A percentile compares a stretch with the other conserved stretches of the same genome.
Evolutionary conservation across 257 asterid genomes (phyloP).

Genomic region (Thymus mandschuricus): DNA sequence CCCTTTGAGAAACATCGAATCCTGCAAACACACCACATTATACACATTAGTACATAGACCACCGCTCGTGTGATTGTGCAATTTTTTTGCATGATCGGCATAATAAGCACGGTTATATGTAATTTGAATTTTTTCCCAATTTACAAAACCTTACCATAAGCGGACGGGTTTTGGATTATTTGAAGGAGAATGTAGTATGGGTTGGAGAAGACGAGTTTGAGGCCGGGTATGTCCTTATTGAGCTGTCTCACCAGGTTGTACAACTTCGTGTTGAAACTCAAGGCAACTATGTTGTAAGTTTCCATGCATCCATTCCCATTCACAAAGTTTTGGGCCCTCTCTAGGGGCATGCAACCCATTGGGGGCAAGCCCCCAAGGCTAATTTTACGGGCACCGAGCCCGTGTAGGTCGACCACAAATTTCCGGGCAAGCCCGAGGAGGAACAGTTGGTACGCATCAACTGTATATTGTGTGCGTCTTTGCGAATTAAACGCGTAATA

Average conservation of each 20-base stretch:
- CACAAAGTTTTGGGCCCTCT: constrained; percentile 54
- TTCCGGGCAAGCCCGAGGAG: constrained; percentile 58
- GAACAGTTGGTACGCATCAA: constrained; percentile 58
- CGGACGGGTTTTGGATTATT: constrained; percentile 51
- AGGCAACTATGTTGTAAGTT: constrained; percentile 66
- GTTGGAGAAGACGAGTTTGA: constrained; percentile 73
- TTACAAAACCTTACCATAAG: constrained; percentile 51
- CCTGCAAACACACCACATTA: constrained; percentile 38
- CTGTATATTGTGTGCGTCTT: constrained; percentile 46
- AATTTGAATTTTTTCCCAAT: too few species aligned
- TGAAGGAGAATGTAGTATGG: constrained; percentile 55
- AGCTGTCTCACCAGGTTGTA: constrained; percentile 43
- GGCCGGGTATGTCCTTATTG: constrained; percentile 50
- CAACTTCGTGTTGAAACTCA: constrained; percentile 63
- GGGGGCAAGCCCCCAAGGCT: constrained; percentile 85
- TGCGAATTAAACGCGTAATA: constrained; percentile 57
- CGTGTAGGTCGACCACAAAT: constrained; percentile 51
- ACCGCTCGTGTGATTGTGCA: too few species aligned
- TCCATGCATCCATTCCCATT: constrained; percentile 55
- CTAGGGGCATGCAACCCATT: constrained; percentile 90
- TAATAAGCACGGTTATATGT: too few species aligned
- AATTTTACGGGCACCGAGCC: constrained; percentile 77
- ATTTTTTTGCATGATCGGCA: too few species aligned
- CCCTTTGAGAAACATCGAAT: constrained; percentile 53
- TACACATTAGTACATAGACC: neutral